Evolutionary conservation across 805 yeast species (phyloP).

Genomic region (Martiniozyma abietophila): DNA sequence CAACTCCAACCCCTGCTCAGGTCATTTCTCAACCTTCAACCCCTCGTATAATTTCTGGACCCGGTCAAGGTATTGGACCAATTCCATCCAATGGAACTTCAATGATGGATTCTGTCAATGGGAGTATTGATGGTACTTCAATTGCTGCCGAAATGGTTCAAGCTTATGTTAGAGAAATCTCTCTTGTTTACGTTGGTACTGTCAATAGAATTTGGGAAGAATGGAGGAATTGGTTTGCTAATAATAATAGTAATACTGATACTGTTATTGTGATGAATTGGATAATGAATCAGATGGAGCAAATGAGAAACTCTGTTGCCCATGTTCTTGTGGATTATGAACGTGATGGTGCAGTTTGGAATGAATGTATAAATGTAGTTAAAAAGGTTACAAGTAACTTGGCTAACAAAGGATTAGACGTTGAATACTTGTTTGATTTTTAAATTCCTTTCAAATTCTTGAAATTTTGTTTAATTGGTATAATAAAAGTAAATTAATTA

Average conservation of each 20-base stretch:
- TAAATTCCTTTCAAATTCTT: too few relatives aligned
- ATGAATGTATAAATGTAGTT: constrained; percentile 3
- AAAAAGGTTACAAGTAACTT: constrained; percentile 3
- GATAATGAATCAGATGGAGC: constrained; percentile 6
- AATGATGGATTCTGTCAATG: too few relatives aligned
- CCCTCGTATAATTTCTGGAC: too few relatives aligned
- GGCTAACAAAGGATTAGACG: constrained; percentile 5
- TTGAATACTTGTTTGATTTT: constrained; percentile 29
- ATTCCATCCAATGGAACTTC: too few relatives aligned
- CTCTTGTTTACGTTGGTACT: constrained; percentile 6
- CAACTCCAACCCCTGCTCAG: too few relatives aligned
- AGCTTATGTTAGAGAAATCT: constrained; percentile 8
- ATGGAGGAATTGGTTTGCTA: too few relatives aligned
- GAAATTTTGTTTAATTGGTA: too few relatives aligned
- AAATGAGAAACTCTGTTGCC: constrained; percentile 2
- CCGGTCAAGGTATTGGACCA: too few relatives aligned
- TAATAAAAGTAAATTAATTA: too few relatives aligned
- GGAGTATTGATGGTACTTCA: constrained; percentile 2
- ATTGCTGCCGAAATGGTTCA: constrained; percentile 7
- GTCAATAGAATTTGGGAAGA: constrained; percentile 7
- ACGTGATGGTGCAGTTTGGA: constrained; percentile 4
- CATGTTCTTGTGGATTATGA: constrained; percentile 8
- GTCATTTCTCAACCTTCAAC: too few relatives aligned
- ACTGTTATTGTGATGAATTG: constrained; percentile 9
- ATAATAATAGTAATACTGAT: too few relatives aligned